Percentiles rank a stretch among this genome's conserved stretches.
Evolutionary conservation across 805 yeast species (phyloP).

Genomic region (Suhomyces xylopsoci): DNA sequence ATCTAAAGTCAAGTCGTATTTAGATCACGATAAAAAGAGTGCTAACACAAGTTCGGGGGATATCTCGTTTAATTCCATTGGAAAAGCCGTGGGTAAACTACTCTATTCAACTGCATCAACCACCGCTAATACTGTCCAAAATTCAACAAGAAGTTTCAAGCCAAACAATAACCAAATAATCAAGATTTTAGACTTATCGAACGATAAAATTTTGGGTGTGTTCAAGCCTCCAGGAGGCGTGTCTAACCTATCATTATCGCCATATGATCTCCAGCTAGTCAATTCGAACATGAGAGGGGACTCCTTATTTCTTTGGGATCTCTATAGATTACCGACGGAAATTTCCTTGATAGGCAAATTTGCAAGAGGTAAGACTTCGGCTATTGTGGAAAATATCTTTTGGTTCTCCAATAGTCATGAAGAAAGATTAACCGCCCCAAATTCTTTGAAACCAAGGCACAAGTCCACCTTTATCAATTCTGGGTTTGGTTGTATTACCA

Average conservation of each 20-base stretch:
- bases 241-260: constrained; percentile 57
- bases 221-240: constrained; percentile 64
- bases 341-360: constrained; percentile 57
- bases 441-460: not conserved
- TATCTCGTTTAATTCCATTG: constrained; percentile 26
- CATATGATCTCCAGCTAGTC: constrained; percentile 55
- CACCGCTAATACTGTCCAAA: constrained; percentile 24
- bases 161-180: constrained; percentile 38
- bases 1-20: constrained; percentile 39
- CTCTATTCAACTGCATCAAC: constrained; percentile 33
- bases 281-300: constrained; percentile 60
- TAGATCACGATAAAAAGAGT: constrained; percentile 17
- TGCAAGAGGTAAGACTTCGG: constrained; percentile 60
- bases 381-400: constrained; percentile 46
- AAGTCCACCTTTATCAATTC: constrained; percentile 24
- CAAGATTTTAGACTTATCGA: constrained; percentile 46
- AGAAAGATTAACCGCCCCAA: not conserved
- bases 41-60: constrained; percentile 15
- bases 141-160: constrained; percentile 16
- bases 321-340: constrained; percentile 47
- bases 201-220: constrained; percentile 34
- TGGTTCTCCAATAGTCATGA: constrained; percentile 48
- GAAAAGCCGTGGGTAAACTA: constrained; percentile 30
- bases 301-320: constrained; percentile 62
- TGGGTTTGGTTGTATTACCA: constrained; percentile 52